phyloP scores from a whole-genome alignment of 495 filamentous ascomycete species.

The Penicillium roqueforti region DNA sequence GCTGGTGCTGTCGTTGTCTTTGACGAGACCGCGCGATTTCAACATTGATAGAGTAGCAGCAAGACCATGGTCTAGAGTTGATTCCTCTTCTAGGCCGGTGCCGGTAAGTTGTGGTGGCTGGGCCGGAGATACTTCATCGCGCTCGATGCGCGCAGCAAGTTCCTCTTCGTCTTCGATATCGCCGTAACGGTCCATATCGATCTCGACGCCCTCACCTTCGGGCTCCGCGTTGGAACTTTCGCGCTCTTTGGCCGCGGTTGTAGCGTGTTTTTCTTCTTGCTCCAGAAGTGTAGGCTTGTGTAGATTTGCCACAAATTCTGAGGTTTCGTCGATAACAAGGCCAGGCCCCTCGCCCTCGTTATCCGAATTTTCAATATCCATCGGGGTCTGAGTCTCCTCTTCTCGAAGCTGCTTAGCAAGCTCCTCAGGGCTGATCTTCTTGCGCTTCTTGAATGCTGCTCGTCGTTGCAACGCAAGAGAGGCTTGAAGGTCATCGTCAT shows the following conservation, averaged over 20 bases:
- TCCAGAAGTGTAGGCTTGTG: constrained; percentile 66
- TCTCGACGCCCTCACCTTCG: constrained; percentile 50
- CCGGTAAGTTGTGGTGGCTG: constrained; percentile 45
- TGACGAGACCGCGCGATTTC: constrained; percentile 74
- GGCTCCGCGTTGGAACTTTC: constrained; percentile 43
- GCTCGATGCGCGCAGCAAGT: constrained; percentile 45
- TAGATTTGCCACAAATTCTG: constrained; percentile 87
- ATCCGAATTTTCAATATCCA: constrained; percentile 44
- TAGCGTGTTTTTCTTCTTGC: constrained; percentile 29
- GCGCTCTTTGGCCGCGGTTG: neutral
- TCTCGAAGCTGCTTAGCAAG: constrained; percentile 78
- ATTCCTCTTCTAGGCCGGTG: constrained; percentile 82
- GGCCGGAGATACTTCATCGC: constrained; percentile 41
- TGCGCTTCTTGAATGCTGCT: constrained; percentile 83
- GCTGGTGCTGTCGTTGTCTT: constrained; percentile 56
- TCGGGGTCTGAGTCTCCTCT: constrained; percentile 57
- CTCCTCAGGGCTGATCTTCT: constrained; percentile 77
- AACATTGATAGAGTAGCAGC: constrained; percentile 79
- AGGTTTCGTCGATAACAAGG: constrained; percentile 88
- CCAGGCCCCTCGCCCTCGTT: constrained; percentile 60
- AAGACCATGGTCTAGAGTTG: constrained; percentile 68
- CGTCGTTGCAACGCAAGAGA: constrained; percentile 75
- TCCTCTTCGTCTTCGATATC: constrained; percentile 55
- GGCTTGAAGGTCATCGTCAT: constrained; percentile 90
- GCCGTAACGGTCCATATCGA: constrained; percentile 59